phyloP scores from a whole-genome alignment of 352 stramenopile species.

The Phytophthora brassicae region DNA sequence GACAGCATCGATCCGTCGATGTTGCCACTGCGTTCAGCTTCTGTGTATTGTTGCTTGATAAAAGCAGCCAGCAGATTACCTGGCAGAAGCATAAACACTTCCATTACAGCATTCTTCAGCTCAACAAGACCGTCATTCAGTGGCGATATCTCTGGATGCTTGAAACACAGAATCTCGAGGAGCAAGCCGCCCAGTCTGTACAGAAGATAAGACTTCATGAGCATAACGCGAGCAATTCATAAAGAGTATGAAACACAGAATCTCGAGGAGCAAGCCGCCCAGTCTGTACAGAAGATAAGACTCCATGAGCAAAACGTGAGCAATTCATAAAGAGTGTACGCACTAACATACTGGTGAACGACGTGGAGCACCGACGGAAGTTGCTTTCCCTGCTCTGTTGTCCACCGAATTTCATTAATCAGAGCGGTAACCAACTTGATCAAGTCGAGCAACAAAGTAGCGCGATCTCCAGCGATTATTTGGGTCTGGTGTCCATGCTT shows the following conservation, averaged over 20 bases:
- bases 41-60: slow-evolving; percentile 37
- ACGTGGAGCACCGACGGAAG: slow-evolving; percentile 29
- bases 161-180: slow-evolving; percentile 42
- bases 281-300: slow-evolving; percentile 26
- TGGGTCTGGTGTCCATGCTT: slow-evolving; percentile 14
- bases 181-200: slow-evolving; percentile 47
- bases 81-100: slow-evolving; percentile 69
- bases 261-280: slow-evolving; percentile 48
- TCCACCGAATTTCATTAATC: slow-evolving; percentile 56
- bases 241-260: slow-evolving; percentile 38
- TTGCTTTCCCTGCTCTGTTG: slow-evolving; percentile 31
- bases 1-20: slow-evolving; percentile 12
- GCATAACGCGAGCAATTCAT: not conserved
- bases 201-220: not conserved
- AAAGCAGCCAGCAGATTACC: slow-evolving; percentile 44
- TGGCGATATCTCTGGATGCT: slow-evolving; percentile 31
- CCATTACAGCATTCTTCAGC: slow-evolving; percentile 63
- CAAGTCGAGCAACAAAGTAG: slow-evolving; percentile 48
- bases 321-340: not conserved
- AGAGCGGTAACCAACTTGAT: slow-evolving; percentile 63
- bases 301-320: not conserved
- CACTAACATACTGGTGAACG: slow-evolving; percentile 26
- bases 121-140: slow-evolving; percentile 37
- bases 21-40: not conserved
- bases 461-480: slow-evolving; percentile 22